A percentile compares a stretch with the other conserved stretches of the same genome.
phyloP scores from a whole-genome alignment of 306 rosid species.

The Begonia peltatifolia region DNA sequence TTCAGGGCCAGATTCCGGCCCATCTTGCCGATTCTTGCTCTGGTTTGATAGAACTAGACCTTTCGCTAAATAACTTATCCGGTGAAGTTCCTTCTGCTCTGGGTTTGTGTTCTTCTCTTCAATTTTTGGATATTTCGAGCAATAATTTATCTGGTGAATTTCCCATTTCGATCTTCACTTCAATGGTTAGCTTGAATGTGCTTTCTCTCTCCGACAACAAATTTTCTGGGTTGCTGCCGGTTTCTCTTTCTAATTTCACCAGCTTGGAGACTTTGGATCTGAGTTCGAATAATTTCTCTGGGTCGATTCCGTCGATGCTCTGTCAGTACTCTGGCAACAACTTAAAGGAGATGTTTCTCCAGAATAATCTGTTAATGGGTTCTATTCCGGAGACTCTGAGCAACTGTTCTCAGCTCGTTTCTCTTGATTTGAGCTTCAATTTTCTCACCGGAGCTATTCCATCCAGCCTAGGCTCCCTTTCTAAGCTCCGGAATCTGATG shows the following conservation, averaged over 20 bases:
- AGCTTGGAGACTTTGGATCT: slow-evolving; percentile 66
- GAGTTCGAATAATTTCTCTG: slow-evolving; percentile 54
- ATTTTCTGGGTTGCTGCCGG: slow-evolving; percentile 39
- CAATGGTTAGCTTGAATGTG: slow-evolving; percentile 32
- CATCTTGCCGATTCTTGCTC: slow-evolving; percentile 31
- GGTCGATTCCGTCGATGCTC: slow-evolving; percentile 34
- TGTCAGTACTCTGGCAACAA: slow-evolving; percentile 32
- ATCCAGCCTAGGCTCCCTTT: slow-evolving; percentile 43
- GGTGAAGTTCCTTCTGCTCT: slow-evolving; percentile 40
- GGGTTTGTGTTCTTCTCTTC: slow-evolving; percentile 28
- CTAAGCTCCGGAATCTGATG: slow-evolving; percentile 53
- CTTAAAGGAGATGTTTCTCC: slow-evolving; percentile 49
- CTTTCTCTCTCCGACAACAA: slow-evolving; percentile 31
- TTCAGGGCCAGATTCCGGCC: slow-evolving; percentile 38
- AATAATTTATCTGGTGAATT: slow-evolving; percentile 45
- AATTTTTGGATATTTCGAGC: slow-evolving; percentile 35
- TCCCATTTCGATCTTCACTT: slow-evolving; percentile 27
- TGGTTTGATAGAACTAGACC: slow-evolving; percentile 34
- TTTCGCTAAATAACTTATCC: slow-evolving; percentile 37
- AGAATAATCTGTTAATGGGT: slow-evolving; percentile 57
- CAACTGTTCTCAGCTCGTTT: slow-evolving; percentile 71
- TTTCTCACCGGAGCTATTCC: slow-evolving; percentile 64
- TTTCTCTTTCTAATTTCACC: slow-evolving; percentile 27
- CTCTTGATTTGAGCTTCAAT: slow-evolving; percentile 84
- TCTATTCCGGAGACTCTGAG: slow-evolving; percentile 49